Percentiles rank a stretch among this genome's conserved stretches.
Evolutionary conservation across 2,329 filamentous ascomycete species (phyloP).

Genomic region (Tolypocladium tundrense): DNA sequence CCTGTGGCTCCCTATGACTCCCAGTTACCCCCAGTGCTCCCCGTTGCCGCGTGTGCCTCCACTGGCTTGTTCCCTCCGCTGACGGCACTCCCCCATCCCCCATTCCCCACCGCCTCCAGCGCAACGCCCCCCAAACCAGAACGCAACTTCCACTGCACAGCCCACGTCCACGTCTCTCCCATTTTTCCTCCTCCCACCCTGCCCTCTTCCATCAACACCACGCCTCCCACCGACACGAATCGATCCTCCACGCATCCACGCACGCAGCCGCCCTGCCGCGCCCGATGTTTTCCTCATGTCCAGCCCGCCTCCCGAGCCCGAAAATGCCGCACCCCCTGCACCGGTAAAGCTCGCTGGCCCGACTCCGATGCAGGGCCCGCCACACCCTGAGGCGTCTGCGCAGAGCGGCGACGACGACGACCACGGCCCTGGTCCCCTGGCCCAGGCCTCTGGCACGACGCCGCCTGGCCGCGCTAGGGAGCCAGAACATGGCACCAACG

Average conservation of each 20-base stretch:
- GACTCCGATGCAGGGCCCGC: conserved; percentile 4
- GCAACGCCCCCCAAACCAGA: background rate
- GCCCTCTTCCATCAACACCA: conserved; percentile 7
- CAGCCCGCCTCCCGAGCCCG: conserved; percentile 35
- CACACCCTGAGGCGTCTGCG: conserved; percentile 9
- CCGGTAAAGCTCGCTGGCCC: conserved; percentile 24
- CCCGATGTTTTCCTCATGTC: conserved; percentile 52
- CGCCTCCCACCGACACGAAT: conserved; percentile 12
- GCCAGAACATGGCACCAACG: background rate
- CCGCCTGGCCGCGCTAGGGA: conserved; percentile 2
- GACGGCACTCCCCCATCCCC: background rate
- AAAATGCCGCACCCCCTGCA: conserved; percentile 45
- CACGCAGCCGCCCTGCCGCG: conserved; percentile 15
- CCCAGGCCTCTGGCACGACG: background rate
- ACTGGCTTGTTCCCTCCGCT: background rate
- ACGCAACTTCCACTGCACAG: conserved; percentile 1
- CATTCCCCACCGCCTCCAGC: background rate
- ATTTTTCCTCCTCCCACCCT: conserved; percentile 7
- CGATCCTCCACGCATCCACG: conserved; percentile 8
- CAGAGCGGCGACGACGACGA: conserved; percentile 4
- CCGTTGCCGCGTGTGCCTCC: too few relatives aligned
- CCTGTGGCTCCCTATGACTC: background rate
- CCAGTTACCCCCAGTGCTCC: background rate
- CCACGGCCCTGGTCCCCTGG: conserved; percentile 1
- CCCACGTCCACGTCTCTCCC: background rate